These are phyloP conservation scores for Solanum sparsipilum DNA, from an alignment of 257 asterid genomes.

Conservation along the genomic window DNA sequence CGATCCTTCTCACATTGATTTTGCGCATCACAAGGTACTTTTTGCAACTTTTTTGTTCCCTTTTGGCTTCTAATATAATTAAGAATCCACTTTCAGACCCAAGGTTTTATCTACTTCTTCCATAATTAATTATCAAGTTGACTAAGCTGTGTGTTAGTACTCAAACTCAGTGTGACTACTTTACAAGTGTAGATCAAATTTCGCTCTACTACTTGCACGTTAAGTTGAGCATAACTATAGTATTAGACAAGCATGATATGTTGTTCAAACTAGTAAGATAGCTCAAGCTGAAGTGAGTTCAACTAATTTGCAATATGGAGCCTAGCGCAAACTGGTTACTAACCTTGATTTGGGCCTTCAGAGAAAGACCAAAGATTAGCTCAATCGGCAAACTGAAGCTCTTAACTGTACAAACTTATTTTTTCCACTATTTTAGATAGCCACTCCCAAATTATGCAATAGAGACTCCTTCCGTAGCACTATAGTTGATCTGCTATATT, in stretches of 20 bases:
- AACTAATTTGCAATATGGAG: neutral
- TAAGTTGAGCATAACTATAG: no score
- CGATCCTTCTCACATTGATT: constrained; percentile 97
- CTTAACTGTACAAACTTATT: neutral
- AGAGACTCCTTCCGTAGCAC: neutral
- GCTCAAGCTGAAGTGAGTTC: neutral
- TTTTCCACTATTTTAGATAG: neutral
- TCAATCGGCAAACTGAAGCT: neutral
- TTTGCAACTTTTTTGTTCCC: neutral
- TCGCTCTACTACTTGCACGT: neutral
- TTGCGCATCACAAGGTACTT: constrained; percentile 93
- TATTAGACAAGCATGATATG: neutral
- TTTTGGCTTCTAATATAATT: neutral
- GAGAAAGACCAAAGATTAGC: neutral
- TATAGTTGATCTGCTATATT: neutral
- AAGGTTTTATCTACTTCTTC: neutral
- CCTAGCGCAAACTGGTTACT: neutral
- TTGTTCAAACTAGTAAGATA: neutral
- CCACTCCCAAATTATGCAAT: neutral
- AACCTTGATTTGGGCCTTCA: neutral
- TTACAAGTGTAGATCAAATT: neutral
- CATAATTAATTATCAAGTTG: neutral
- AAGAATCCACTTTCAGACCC: neutral
- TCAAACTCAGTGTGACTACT: neutral
- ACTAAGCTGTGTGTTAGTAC: neutral